phyloP scores from a whole-genome alignment of 169 alveolate genomes.

The Plasmodium blacklocki region DNA sequence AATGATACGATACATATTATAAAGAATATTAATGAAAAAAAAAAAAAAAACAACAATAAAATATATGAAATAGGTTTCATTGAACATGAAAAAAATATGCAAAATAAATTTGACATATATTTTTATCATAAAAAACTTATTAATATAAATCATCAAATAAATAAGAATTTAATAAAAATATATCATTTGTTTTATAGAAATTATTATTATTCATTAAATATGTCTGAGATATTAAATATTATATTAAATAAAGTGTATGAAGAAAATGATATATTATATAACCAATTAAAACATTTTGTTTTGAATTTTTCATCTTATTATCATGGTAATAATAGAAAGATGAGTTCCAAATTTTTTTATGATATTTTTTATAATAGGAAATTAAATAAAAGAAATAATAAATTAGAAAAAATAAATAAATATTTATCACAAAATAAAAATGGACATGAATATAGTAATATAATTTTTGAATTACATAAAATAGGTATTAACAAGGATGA shows the following conservation, averaged over 20 bases:
- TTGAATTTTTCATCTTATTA: background rate
- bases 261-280: conserved; percentile 30
- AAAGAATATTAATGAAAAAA: background rate
- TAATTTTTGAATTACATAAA: conserved; percentile 20
- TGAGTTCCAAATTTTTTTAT: background rate
- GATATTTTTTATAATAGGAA: background rate
- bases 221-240: conserved; percentile 27
- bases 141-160: conserved; percentile 59
- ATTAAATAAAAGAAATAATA: background rate
- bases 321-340: conserved; percentile 1
- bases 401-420: background rate
- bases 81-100: background rate
- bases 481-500: conserved; percentile 11
- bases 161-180: conserved; percentile 44
- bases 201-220: conserved; percentile 39
- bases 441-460: conserved; percentile 14
- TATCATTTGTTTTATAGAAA: conserved; percentile 32
- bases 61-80: background rate
- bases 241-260: conserved; percentile 44
- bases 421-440: conserved; percentile 3
- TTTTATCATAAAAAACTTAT: conserved; percentile 66
- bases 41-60: background rate
- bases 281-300: conserved; percentile 5
- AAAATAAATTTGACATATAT: conserved; percentile 47
- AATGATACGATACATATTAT: too few species aligned